These are phyloP conservation scores for Madurella mycetomatis DNA, from an alignment of 2,329 filamentous ascomycete species.

Conservation along the genomic window DNA sequence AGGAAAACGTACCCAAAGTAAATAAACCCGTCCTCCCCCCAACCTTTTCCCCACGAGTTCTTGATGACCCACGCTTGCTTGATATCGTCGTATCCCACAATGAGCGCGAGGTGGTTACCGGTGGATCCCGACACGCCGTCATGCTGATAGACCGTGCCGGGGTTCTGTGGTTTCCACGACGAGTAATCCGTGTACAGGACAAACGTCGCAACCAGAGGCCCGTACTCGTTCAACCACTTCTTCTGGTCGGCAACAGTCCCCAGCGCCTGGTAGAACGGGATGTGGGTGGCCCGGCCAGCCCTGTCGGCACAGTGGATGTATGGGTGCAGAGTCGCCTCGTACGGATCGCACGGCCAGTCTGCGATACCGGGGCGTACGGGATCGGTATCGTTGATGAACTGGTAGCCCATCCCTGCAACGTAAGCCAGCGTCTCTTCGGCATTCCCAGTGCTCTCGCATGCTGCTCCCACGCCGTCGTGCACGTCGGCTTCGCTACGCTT, in stretches of 20 bases:
- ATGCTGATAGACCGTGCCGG: conserved; percentile 10
- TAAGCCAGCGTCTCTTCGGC: conserved; percentile 20
- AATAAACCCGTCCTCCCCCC: conserved; percentile 21
- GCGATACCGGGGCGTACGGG: conserved; percentile 10
- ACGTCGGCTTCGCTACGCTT: conserved; percentile 24
- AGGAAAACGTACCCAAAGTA: conserved; percentile 19
- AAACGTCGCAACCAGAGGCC: conserved; percentile 21
- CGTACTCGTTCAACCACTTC: conserved; percentile 21
- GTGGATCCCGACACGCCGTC: conserved; percentile 8
- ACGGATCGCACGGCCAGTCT: conserved; percentile 23
- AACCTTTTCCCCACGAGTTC: conserved; percentile 22
- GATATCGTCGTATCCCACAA: conserved; percentile 21
- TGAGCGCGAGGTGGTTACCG: conserved; percentile 20
- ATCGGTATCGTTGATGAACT: neutral
- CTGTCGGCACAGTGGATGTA: conserved; percentile 17
- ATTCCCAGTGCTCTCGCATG: conserved; percentile 21
- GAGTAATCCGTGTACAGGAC: conserved; percentile 17
- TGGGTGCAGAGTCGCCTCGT: conserved; percentile 11
- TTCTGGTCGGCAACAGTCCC: conserved; percentile 23
- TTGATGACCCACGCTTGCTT: conserved; percentile 24
- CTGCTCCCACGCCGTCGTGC: conserved; percentile 19
- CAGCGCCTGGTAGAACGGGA: conserved; percentile 14
- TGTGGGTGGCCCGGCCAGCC: conserved; percentile 16
- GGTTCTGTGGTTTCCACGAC: conserved; percentile 11
- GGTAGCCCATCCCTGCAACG: conserved; percentile 14